phyloP scores from a whole-genome alignment of 306 rosid genomes.

The Hippophae rhamnoides region DNA sequence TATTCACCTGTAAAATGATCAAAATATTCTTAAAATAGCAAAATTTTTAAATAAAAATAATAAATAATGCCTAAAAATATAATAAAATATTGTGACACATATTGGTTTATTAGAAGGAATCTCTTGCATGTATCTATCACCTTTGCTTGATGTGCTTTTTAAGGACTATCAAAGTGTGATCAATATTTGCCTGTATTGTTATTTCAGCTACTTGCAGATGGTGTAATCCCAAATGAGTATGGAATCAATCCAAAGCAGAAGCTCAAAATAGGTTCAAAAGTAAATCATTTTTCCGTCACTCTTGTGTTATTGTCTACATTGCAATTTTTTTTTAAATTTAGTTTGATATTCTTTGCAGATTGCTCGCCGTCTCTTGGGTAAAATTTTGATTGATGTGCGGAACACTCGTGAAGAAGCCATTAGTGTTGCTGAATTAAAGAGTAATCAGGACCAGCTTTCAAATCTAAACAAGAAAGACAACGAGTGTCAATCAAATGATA shows the following conservation, averaged over 20 bases:
- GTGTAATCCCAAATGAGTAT: constrained; percentile 96
- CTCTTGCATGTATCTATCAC: too few relatives aligned
- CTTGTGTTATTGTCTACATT: not conserved
- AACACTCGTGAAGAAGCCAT: constrained; percentile 97
- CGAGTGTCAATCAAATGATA: constrained; percentile 39
- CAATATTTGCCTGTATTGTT: not conserved
- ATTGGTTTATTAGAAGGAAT: too few relatives aligned
- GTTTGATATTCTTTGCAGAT: constrained; percentile 37
- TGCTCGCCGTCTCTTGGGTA: constrained; percentile 96
- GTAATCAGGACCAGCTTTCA: constrained; percentile 42
- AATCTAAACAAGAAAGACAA: constrained; percentile 45
- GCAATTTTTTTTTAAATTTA: not conserved
- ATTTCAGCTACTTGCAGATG: constrained; percentile 86
- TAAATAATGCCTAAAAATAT: too few relatives aligned
- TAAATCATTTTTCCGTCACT: not conserved
- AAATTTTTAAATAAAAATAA: too few relatives aligned
- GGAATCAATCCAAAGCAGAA: constrained; percentile 92
- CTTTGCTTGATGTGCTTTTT: too few relatives aligned
- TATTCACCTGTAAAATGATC: too few relatives aligned
- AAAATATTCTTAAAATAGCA: too few relatives aligned
- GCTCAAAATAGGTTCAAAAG: constrained; percentile 94
- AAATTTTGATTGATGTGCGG: constrained; percentile 83
- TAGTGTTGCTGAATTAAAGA: constrained; percentile 73
- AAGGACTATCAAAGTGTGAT: constrained; percentile 3
- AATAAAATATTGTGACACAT: too few relatives aligned